phyloP scores from a whole-genome alignment of 2,329 filamentous ascomycete genomes.

The Fusarium tupiense region DNA sequence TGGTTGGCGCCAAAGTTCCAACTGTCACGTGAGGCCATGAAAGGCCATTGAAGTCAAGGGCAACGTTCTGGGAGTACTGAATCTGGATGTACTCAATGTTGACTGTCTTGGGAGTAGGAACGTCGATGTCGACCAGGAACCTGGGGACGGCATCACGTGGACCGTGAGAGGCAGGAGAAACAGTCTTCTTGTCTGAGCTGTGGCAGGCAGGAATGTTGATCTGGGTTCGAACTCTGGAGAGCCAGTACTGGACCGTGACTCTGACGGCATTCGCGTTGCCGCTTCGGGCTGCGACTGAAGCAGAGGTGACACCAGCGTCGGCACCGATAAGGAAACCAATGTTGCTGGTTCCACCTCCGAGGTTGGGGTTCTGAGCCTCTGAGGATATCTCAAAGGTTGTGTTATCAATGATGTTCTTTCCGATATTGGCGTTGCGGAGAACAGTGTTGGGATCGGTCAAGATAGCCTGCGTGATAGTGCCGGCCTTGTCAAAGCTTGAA shows the following conservation, averaged over 20 bases:
- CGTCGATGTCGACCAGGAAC: conserved; percentile 17
- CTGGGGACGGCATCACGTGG: conserved; percentile 24
- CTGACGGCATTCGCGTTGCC: conserved; percentile 25
- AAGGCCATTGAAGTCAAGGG: conserved; percentile 18
- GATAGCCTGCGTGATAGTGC: conserved; percentile 48
- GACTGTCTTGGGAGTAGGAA: conserved; percentile 20
- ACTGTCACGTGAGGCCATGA: conserved; percentile 32
- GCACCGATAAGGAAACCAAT: conserved; percentile 28
- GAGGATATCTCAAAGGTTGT: conserved; percentile 47
- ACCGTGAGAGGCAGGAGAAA: conserved; percentile 4
- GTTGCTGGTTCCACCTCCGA: conserved; percentile 46
- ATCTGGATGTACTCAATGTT: conserved; percentile 42
- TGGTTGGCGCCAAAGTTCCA: conserved; percentile 27
- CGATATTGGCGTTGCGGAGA: conserved; percentile 42
- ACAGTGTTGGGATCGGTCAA: conserved; percentile 45
- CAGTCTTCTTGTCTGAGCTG: not conserved
- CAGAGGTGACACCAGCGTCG: conserved; percentile 39
- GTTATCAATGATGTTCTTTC: conserved; percentile 45
- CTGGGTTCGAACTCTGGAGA: conserved; percentile 26
- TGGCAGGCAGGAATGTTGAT: conserved; percentile 22
- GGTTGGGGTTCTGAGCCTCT: not conserved
- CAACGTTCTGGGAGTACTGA: conserved; percentile 48
- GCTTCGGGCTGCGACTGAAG: conserved; percentile 39
- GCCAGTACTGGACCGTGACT: conserved; percentile 32
- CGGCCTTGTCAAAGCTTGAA: conserved; percentile 37